Evolutionary conservation across 495 filamentous ascomycete species (phyloP), one percentile per base, ranked within the genome.

Genomic region (Lophiostoma macrostomum): DNA sequence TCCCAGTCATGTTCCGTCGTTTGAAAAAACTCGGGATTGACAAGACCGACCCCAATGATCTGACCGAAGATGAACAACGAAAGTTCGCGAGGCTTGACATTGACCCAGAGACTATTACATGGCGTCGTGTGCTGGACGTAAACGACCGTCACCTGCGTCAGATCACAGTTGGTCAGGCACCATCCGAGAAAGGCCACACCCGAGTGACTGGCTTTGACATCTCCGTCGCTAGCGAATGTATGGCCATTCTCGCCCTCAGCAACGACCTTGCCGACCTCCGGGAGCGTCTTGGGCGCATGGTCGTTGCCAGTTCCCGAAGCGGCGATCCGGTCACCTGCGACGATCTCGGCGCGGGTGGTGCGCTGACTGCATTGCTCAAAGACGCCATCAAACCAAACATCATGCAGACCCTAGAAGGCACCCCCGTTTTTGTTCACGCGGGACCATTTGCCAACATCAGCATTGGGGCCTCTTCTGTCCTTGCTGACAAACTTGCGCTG

Each of bases 361-460:
- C 93, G 39, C 77, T 98, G 31, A 87, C 93, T 3, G 93, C 91
- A 29, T 72, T 98, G 56, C 96, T 98, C 89, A 91, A 85, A 74
- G 93, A 98, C 73, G 90, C 93, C 18, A 95, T 96, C 70, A 98
- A 98, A 74, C 93, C 93, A 23, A 98, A 96, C 72, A 71, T 98
- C 52, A 97, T 98, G 93, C 93, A 98, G 74, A 95, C 88, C 36
- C 76, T 98, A 54, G 93, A 98, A 66, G 93, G 93, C 25, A 98
- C 93, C 1, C 93, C 93, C 3, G 93, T 97, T 0, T 88, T 98
- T 65, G 93, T 98, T 5, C 93, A 98, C 61, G 93, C 93, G 11
- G 93, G 93, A 4, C 93, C 93, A 1, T 98, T 98, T 64, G 93
- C 93, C 57, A 98, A 98, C 64, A 98, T 98, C 69, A 90, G 85